Evolutionary conservation across 2,329 filamentous ascomycete species (phyloP).

Genomic region (Colletotrichum navitas): DNA sequence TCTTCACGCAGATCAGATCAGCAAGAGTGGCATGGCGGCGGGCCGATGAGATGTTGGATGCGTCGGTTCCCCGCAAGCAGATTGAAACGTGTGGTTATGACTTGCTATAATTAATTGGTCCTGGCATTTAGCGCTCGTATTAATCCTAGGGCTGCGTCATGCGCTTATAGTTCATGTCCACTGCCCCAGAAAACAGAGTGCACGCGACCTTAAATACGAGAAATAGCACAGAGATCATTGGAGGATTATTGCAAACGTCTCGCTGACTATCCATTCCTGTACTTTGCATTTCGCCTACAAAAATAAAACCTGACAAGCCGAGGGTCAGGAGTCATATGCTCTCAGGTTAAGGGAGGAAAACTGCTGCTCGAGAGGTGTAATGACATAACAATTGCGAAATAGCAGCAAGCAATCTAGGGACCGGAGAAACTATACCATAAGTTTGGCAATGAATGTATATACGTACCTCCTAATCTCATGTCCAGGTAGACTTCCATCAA

Average conservation of each 20-base stretch:
- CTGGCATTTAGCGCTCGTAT: slow-evolving; percentile 30
- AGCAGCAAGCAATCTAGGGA: slow-evolving; percentile 6
- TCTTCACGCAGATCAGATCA: slow-evolving; percentile 20
- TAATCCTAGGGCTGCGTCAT: slow-evolving; percentile 33
- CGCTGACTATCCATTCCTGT: slow-evolving; percentile 4
- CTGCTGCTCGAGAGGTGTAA: background rate
- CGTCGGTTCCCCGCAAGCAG: slow-evolving; percentile 21
- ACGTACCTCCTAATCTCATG: background rate
- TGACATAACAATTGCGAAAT: background rate
- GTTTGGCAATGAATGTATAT: background rate
- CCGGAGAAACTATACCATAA: background rate
- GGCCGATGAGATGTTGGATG: slow-evolving; percentile 15
- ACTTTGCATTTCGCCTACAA: background rate
- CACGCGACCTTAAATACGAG: slow-evolving; percentile 41
- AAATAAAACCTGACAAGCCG: background rate
- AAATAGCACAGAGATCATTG: background rate
- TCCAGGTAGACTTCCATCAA: background rate
- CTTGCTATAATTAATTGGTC: slow-evolving; percentile 26
- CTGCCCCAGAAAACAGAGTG: slow-evolving; percentile 29
- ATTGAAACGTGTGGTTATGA: slow-evolving; percentile 23
- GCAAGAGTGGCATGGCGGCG: slow-evolving; percentile 14
- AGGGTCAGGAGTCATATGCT: background rate
- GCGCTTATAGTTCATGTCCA: slow-evolving; percentile 21
- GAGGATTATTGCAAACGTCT: background rate
- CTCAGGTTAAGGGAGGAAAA: background rate